Evolutionary conservation across 192 early-diverging fungal genomes (phyloP).

Genomic region (Endogone sp.): DNA sequence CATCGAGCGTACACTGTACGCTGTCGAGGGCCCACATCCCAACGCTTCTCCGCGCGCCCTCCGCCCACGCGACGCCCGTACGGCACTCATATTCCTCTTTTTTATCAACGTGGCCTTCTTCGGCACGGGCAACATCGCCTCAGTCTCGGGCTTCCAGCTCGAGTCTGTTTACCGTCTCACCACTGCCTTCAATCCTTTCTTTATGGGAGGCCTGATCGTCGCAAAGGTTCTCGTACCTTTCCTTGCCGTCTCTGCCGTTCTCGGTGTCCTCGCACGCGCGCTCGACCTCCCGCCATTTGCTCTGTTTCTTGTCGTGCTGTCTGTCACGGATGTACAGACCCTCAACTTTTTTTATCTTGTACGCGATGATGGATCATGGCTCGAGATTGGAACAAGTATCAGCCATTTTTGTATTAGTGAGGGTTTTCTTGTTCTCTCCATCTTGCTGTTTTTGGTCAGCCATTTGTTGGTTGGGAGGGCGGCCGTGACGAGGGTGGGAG

Average conservation of each 20-base stretch:
- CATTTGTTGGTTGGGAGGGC: conserved; percentile 46
- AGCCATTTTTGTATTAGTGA: conserved; percentile 92
- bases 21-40: conserved; percentile 5
- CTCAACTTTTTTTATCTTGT: conserved; percentile 97
- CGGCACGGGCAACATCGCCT: conserved; percentile 95
- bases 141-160: conserved; percentile 79
- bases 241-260: conserved; percentile 82
- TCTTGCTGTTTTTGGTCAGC: conserved; percentile 78
- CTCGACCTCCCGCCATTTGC: conserved; percentile 82
- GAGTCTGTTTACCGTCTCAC: conserved; percentile 86
- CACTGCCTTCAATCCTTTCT: conserved; percentile 87
- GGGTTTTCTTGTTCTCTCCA: conserved; percentile 90
- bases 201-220: conserved; percentile 82
- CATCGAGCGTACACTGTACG: conserved; percentile 60
- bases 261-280: conserved; percentile 72
- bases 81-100: conserved; percentile 75
- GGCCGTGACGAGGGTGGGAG: not conserved
- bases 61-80: conserved; percentile 47
- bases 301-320: conserved; percentile 81
- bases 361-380: conserved; percentile 86
- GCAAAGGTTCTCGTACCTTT: conserved; percentile 94
- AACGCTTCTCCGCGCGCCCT: conserved; percentile 8
- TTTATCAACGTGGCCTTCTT: conserved; percentile 95
- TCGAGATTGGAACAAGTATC: conserved; percentile 96
- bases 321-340: conserved; percentile 90